Conservation (phyloP, 2,329 filamentous ascomycete species). For the Penicillium sp. region DNA sequence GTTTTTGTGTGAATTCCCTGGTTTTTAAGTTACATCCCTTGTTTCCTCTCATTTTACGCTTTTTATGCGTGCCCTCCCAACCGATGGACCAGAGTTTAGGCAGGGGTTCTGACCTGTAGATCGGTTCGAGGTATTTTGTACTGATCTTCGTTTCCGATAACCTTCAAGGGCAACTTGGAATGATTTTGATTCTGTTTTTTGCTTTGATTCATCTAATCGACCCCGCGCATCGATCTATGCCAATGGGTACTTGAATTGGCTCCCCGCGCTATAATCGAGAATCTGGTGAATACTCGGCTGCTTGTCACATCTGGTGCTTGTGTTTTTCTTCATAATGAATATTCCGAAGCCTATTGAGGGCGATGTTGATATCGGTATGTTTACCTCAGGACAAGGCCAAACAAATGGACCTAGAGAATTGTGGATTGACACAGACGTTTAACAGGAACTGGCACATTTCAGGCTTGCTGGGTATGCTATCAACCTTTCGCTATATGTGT, state of each 20-base stretch:
- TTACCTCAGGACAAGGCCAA: background rate
- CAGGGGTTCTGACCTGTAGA: constrained; percentile 19
- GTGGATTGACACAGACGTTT: background rate
- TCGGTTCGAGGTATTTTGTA: constrained; percentile 1
- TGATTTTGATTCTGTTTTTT: background rate
- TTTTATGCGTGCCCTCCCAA: background rate
- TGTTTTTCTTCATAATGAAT: constrained; percentile 13
- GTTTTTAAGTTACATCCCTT: constrained; percentile 17
- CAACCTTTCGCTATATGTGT: background rate
- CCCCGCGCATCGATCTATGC: background rate
- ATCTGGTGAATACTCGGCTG: background rate
- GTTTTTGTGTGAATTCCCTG: background rate
- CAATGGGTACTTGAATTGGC: constrained; percentile 12
- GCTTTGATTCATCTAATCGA: background rate
- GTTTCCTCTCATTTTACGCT: constrained; percentile 2
- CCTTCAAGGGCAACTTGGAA: background rate
- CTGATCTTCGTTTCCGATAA: constrained; percentile 2
- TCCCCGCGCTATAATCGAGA: background rate
- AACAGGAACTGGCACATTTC: constrained; percentile 18
- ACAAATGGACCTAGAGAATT: background rate
- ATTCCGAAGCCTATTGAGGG: constrained; percentile 21
- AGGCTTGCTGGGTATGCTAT: constrained; percentile 21
- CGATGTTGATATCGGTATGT: constrained; percentile 24
- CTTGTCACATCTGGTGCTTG: background rate
- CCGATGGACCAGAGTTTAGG: background rate